Base-by-base conservation (phyloP, 2,329 filamentous ascomycete genomes). In the Mariannaea elegans region DNA sequence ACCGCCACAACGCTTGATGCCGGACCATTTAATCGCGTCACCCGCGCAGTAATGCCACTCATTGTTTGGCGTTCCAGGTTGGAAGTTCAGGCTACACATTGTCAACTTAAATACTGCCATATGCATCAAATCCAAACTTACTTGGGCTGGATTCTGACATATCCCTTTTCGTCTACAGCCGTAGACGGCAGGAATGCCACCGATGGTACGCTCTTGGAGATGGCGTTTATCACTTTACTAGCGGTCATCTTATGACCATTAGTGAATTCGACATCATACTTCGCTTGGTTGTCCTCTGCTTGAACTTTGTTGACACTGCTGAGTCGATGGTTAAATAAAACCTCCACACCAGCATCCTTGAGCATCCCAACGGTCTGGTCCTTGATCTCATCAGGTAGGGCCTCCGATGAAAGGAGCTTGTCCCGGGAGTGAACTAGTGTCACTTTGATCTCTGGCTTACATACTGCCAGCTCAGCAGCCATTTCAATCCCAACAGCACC, bases 401-500 rank as follows among this genome's bases (percentile, higher is more conserved):
- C 86, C 76, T 95, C 91, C 0, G 89, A 86, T 0, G 90, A 93
- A 7, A 94, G 81, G 2, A 94, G 83, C 67, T 85, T 85, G 21
- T 83, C 79, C n/a, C 90, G 82, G 3, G 91, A 93, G 72, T 94
- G 92, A 3, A 92, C 84, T 1, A 94, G 82, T 1, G 86, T 90
- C 14, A 94, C 88, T 32, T 84, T 83, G 53, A 86, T 77, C 7
- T 83, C 68, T 0, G 91, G 90, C 61, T 89, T 82, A 18, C 87
- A 78, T 39, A 84, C 73, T 75, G 93, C 93, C 53, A 94, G 79
- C 77, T 94, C 91, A 2, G 90, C 87, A 0, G 92, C 90, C 82
- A 94, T 92, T 73, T 94, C 91, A 52, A 94, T 88, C 7, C 91
- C 92, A 1, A 94, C 91, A 7, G 91, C 91, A 49, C 90, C 77